A percentile compares a stretch with the other conserved stretches of the same genome.
phyloP scores from a whole-genome alignment of 2,329 filamentous ascomycete species.

The Exophiala sp. region DNA sequence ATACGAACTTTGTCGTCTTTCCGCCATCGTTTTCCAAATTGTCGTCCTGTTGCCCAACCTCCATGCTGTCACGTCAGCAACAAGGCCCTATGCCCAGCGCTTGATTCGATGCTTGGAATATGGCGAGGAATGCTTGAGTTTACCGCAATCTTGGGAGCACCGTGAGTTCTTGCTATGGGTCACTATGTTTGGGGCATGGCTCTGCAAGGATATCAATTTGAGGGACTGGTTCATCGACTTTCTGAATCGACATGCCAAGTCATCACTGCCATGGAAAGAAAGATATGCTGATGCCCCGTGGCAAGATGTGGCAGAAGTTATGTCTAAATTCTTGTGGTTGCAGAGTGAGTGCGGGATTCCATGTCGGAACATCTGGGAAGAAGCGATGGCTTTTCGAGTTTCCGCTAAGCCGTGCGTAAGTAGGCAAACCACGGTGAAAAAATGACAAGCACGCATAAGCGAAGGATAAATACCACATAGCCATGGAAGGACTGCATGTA shows the following conservation, averaged over 20 bases:
- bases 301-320: neutral
- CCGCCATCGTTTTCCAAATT: constrained; percentile 6
- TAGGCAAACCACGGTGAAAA: no score
- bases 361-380: constrained; percentile 4
- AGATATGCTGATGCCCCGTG: no score
- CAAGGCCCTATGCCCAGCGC: constrained; percentile 3
- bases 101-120: neutral
- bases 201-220: neutral
- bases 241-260: neutral
- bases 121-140: neutral
- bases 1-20: constrained; percentile 6
- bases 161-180: constrained; percentile 3
- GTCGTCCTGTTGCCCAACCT: constrained; percentile 8
- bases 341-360: constrained; percentile 8
- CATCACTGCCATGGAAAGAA: neutral
- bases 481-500: no score
- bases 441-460: no score
- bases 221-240: constrained; percentile 8
- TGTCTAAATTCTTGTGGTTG: constrained; percentile 5
- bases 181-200: constrained; percentile 2
- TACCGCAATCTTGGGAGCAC: neutral
- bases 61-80: constrained; percentile 1
- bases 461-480: no score
- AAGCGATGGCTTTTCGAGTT: neutral
- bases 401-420: neutral